A percentile compares a stretch with the other conserved stretches of the same genome.
Conservation (phyloP, 2,329 filamentous ascomycete species). For the Moelleriella libera region DNA sequence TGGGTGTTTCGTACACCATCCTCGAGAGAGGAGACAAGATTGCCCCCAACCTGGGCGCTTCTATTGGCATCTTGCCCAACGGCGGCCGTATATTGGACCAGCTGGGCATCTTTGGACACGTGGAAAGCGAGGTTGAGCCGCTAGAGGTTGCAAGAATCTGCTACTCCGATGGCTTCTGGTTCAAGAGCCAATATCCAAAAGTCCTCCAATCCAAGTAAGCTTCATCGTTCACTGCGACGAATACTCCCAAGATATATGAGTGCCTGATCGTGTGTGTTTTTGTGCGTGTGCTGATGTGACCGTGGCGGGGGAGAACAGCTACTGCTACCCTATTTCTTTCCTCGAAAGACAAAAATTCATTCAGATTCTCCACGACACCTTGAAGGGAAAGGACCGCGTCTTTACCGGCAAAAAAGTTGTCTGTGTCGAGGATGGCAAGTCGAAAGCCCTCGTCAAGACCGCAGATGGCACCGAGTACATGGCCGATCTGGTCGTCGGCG, state of each 20-base stretch:
- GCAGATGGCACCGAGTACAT: constrained; percentile 17
- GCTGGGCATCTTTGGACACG: constrained; percentile 16
- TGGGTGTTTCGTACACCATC: constrained; percentile 31
- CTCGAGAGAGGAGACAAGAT: constrained; percentile 28
- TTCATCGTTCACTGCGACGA: no score
- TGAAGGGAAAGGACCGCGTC: constrained; percentile 14
- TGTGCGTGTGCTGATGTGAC: no score
- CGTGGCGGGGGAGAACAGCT: constrained; percentile 1
- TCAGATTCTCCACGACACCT: constrained; percentile 15
- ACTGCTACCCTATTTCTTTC: constrained; percentile 17
- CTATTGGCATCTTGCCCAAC: constrained; percentile 29
- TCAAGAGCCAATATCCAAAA: constrained; percentile 5
- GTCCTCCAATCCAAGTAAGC: constrained; percentile 3
- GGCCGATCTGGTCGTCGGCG: constrained; percentile 25
- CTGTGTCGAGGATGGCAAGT: constrained; percentile 3
- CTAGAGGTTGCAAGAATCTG: constrained; percentile 4
- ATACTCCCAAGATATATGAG: no score
- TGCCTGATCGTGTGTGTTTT: no score
- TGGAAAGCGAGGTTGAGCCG: constrained; percentile 5
- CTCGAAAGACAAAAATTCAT: constrained; percentile 21
- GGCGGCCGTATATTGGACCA: constrained; percentile 33
- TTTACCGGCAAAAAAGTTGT: constrained; percentile 7
- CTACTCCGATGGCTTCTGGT: constrained; percentile 3
- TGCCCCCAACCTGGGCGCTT: constrained; percentile 30
- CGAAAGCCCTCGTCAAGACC: constrained; percentile 12